Base-by-base conservation (phyloP, 768 basidiomycete genomes). In the Tricholoma sp. region DNA sequence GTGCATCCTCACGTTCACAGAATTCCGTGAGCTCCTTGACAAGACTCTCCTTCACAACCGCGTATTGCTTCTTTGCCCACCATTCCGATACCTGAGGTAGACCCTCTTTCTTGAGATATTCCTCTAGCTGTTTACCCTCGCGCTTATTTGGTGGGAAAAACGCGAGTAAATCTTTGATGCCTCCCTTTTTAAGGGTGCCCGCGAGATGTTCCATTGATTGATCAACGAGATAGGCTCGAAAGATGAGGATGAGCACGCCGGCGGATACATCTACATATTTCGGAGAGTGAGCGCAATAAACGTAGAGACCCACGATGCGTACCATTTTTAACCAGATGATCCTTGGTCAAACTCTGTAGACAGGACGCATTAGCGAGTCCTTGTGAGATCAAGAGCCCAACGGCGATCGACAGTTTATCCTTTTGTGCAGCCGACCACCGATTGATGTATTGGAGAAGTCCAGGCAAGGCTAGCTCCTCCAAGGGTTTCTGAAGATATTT, bases 401-500 rank as follows among this genome's bases (percentile, higher is more conserved):
- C 81, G 5, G 93, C 85, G 56, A 86, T 78, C 41, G 90, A 82
- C 53, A 98, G 77, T 74, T 94, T 96, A 67, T 93, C 88, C 59
- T 86, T 83, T 74, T 91, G 85, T 13, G 75, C 78, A 4, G 80
- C 69, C 2, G 85, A 72, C 93, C 94, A 98, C 66, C 89, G 88
- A 67, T 91, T 84, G 68, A 88, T 84, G 66, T 94, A 93, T 72
- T 98, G 94, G 57, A 99, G 74, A 50, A 98, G 79, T 45, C 80
- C 80, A 3, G 92, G 91, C 12, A 98, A 80, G 54, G 91, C 81
- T 34, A 79, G 81, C 69, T 86, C 88, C 72, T 98, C 96, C 49
- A 99, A 85, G 44, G 96, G 94, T 72, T 89, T 94, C 74, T 98
- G 96, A 65, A 99, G 91, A 80, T 98, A 99, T 74, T 98, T 98